Evolutionary conservation across 306 rosid genomes (phyloP), one percentile per base, ranked within the genome.

Genomic region (Vachellia collinsii): DNA sequence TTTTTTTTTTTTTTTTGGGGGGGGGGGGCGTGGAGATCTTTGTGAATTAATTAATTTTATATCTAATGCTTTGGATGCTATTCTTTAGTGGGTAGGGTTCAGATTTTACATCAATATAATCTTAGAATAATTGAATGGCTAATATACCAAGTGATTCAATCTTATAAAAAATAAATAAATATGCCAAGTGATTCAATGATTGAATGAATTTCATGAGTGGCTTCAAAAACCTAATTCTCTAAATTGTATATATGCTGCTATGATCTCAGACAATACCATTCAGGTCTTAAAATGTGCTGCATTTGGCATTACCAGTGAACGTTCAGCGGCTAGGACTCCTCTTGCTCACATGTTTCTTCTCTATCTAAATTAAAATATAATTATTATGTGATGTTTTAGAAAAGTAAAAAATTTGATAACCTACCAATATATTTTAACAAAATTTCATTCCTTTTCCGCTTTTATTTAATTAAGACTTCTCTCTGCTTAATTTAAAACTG

Each of bases 41-140:
- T 63, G 72, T 67, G 47, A 66, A 39, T 56, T 25, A 41, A 65
- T 17, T 37, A 29, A 29, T 54, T 20, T 6, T 39, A 19, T 39
- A 56, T 62, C 22, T 79, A 1, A 63, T 46, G 53, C 43, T 74
- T 62, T 74, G 36, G 66, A 39, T 23, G 29, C 62, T 56, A 20
- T 36, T 22, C 61, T 70, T 66, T 66, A 58, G 79, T 80, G 39
- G 63, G 47, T 76, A 54, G 70, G 22, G 44, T 64, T 74, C 22
- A 23, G 36, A 61, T 25, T 23, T 61, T 61, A 11, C 38, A 22
- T 11, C 36, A 22, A 59, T 29, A 29, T 59, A 20, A 29, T 29
- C 20, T 51, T 51, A 56, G 34, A 72, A 56, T 46, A 48, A 48
- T 48, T 56, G 11, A 56, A 56, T 8, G 16, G 65, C 65, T 22